Evolutionary conservation across 768 basidiomycete species (phyloP), one percentile per base, ranked within the genome.

Genomic region (Tephrocybe rancida): DNA sequence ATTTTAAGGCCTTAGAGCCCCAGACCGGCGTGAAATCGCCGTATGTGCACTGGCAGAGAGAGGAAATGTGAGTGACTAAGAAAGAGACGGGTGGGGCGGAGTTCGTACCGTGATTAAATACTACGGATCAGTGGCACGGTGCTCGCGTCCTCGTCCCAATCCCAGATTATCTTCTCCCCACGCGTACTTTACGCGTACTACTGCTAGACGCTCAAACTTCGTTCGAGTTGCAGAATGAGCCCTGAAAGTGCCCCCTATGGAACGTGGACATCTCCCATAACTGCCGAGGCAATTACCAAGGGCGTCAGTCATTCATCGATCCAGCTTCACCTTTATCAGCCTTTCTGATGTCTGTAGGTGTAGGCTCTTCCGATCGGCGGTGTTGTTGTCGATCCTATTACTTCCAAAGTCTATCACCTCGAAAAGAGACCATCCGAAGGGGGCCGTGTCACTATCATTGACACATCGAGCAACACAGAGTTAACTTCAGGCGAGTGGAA

Each of bases 251-350:
- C 83, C 6, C 81, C 85, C 0, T 88, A 76, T 61, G 87, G 85
- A 22, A 80, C 78, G 19, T 89, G 87, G 86, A 66, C 70, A 4
- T 85, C 84, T 1, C 76, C 81, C 4, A 77, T 88, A 50, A 76
- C 78, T 1, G 70, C 81, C 18, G 79, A 83, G 37, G 68, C 73
- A 27, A 73, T 87, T 53, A 75, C 80, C 3, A 70, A 78, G 63
- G 70, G 71, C 43, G 73, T 73, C 39, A 43, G 53, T 48, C 21
- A 41, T 41, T 56, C 9, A 62, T 52, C 44, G 14, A 55, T 46
- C 34, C 48, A 22, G 11, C 38, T 11, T 38, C 27, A 19, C 2
- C 37, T n/a, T 19, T 8, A 26, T 48, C n/a, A 42, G 44, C 50
- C 44, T 51, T 54, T 61, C 50, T 55, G 21, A 48, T 52, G 24